Conservation (phyloP, 805 yeast genomes). For the Starmerella vitae region DNA sequence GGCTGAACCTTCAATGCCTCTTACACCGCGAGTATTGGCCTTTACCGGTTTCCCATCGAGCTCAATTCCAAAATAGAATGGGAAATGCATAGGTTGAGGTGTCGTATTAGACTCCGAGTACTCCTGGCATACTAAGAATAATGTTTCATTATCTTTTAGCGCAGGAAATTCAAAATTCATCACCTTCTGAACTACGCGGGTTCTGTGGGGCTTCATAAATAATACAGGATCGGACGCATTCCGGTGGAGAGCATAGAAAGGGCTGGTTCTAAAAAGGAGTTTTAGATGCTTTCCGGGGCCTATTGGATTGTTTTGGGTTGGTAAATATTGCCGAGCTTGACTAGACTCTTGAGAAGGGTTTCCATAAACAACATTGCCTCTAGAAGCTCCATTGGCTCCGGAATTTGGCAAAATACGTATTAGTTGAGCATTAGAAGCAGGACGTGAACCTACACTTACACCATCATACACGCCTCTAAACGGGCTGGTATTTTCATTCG, state of each 20-base stretch:
- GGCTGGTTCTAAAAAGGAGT: conserved; percentile 23
- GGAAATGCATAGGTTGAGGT: conserved; percentile 40
- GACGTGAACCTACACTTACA: too few relatives aligned
- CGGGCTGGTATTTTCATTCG: too few relatives aligned
- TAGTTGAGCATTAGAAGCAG: too few relatives aligned
- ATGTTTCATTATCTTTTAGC: conserved; percentile 29
- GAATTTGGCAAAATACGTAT: too few relatives aligned
- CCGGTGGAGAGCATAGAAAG: conserved; percentile 20
- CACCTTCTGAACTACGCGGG: conserved; percentile 3
- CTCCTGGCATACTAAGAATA: conserved; percentile 42
- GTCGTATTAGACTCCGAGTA: conserved; percentile 11
- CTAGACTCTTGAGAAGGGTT: too few relatives aligned
- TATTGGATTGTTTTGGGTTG: too few relatives aligned
- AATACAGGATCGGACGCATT: conserved; percentile 17
- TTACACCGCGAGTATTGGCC: conserved; percentile 57
- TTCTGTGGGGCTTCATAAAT: conserved; percentile 14
- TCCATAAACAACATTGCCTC: too few relatives aligned
- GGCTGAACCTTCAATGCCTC: conserved; percentile 63
- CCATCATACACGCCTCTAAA: too few relatives aligned
- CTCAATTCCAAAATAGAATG: conserved; percentile 54
- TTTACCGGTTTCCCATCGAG: conserved; percentile 41
- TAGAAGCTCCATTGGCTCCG: too few relatives aligned
- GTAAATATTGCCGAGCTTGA: too few relatives aligned
- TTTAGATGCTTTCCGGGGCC: too few relatives aligned
- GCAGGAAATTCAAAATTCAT: conserved; percentile 37